These are phyloP conservation scores for Penicillium sp. DNA, from an alignment of 2,329 filamentous ascomycete species.

Conservation along the genomic window DNA sequence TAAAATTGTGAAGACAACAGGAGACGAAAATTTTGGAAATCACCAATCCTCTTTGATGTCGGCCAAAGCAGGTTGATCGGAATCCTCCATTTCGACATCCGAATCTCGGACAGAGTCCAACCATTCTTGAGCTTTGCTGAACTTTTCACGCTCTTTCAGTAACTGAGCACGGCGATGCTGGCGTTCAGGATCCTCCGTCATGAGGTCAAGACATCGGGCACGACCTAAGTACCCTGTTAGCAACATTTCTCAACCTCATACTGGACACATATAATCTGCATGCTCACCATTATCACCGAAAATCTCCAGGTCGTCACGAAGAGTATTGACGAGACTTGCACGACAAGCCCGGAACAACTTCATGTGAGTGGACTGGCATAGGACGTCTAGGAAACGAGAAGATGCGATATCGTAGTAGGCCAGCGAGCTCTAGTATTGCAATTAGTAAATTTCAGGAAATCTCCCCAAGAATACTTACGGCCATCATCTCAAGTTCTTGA, in stretches of 20 bases:
- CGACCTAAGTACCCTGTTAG: slow-evolving; percentile 24
- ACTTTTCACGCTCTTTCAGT: slow-evolving; percentile 33
- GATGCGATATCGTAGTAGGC: slow-evolving; percentile 43
- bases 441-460: slow-evolving; percentile 4
- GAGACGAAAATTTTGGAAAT: background rate
- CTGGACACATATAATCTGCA: background rate
- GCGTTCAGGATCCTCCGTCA: slow-evolving; percentile 39
- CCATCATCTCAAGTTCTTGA: slow-evolving; percentile 44
- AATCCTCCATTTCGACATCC: background rate
- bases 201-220: slow-evolving; percentile 36
- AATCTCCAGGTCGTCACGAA: slow-evolving; percentile 33
- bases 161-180: slow-evolving; percentile 32
- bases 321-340: slow-evolving; percentile 28
- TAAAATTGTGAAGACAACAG: too few species aligned
- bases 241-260: background rate
- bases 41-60: background rate
- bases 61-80: background rate
- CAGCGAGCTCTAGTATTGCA: slow-evolving; percentile 28
- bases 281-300: slow-evolving; percentile 32
- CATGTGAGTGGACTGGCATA: slow-evolving; percentile 38
- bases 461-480: slow-evolving; percentile 29
- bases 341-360: slow-evolving; percentile 39
- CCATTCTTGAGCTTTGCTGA: slow-evolving; percentile 36
- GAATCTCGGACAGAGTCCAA: slow-evolving; percentile 16
- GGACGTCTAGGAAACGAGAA: slow-evolving; percentile 38